These are phyloP conservation scores for Colletotrichum sp. DNA, from an alignment of 2,329 filamentous ascomycete genomes.

Conservation along the genomic window DNA sequence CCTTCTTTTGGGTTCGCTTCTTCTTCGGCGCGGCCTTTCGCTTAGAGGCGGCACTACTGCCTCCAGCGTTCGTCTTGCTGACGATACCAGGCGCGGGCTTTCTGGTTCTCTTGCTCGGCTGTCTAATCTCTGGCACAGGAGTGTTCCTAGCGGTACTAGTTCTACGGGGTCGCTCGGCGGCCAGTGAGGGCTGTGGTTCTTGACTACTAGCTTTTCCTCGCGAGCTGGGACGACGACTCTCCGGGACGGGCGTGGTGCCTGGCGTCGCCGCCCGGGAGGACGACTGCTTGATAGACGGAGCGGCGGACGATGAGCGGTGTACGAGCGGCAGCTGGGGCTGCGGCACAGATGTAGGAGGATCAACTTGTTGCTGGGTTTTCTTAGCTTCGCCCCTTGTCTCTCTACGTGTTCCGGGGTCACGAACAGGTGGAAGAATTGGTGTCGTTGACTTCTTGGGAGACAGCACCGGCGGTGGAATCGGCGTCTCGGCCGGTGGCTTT, in stretches of 20 bases:
- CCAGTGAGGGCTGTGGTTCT: slow-evolving; percentile 54
- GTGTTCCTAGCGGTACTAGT: slow-evolving; percentile 63
- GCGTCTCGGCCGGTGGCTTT: slow-evolving; percentile 44
- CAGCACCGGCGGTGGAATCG: slow-evolving; percentile 39
- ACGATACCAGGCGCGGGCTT: slow-evolving; percentile 76
- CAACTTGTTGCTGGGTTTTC: slow-evolving; percentile 37
- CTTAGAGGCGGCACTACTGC: slow-evolving; percentile 72
- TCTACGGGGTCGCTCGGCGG: slow-evolving; percentile 58
- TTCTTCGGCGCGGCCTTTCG: slow-evolving; percentile 75
- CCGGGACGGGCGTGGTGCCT: slow-evolving; percentile 40
- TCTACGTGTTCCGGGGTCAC: slow-evolving; percentile 38
- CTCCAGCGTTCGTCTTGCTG: slow-evolving; percentile 64
- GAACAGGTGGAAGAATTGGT: slow-evolving; percentile 39
- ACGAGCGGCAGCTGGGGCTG: slow-evolving; percentile 15
- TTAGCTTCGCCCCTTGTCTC: slow-evolving; percentile 52
- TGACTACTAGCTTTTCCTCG: slow-evolving; percentile 58
- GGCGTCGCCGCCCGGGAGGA: slow-evolving; percentile 40
- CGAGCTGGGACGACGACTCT: slow-evolving; percentile 54
- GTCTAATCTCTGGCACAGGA: slow-evolving; percentile 52
- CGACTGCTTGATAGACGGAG: slow-evolving; percentile 31
- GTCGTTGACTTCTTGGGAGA: slow-evolving; percentile 36
- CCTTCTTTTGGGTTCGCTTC: slow-evolving; percentile 53
- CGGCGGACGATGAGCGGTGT: slow-evolving; percentile 25
- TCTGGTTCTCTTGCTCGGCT: slow-evolving; percentile 64
- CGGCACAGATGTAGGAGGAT: background rate